These are phyloP conservation scores for Pontederia crassipes DNA, from an alignment of 176 grass and related monocot species.

Conservation along the genomic window DNA sequence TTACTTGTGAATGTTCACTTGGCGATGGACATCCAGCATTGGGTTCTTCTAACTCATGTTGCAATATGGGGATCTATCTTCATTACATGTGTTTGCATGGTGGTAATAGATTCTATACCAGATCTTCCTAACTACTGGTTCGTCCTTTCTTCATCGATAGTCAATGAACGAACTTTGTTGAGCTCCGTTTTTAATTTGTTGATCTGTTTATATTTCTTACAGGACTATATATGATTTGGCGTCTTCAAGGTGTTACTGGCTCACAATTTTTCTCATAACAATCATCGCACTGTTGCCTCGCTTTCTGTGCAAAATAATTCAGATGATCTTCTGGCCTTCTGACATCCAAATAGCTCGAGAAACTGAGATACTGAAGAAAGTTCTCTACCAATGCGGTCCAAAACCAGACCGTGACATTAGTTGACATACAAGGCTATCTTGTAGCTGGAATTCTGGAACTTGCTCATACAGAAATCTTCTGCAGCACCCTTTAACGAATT, in stretches of 20 bases:
- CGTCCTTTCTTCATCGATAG: slow-evolving; percentile 16
- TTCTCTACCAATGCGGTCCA: slow-evolving; percentile 41
- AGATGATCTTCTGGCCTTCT: slow-evolving; percentile 97
- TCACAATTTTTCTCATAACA: slow-evolving; percentile 83
- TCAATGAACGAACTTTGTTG: background rate
- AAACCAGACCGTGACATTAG: slow-evolving; percentile 50
- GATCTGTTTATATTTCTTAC: slow-evolving; percentile 23
- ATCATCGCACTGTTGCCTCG: slow-evolving; percentile 88
- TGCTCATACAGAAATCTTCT: too few species aligned
- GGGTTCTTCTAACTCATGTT: slow-evolving; percentile 92
- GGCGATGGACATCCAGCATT: slow-evolving; percentile 87
- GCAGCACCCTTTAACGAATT: too few species aligned
- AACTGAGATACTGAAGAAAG: slow-evolving; percentile 82
- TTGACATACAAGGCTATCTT: background rate
- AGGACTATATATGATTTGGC: slow-evolving; percentile 98
- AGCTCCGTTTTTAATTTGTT: background rate
- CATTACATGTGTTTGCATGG: slow-evolving; percentile 94
- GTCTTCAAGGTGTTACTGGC: slow-evolving; percentile 73
- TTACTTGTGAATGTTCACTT: slow-evolving; percentile 96
- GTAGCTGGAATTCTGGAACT: too few species aligned
- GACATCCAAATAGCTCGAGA: slow-evolving; percentile 99
- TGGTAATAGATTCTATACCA: slow-evolving; percentile 94
- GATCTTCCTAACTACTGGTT: slow-evolving; percentile 93
- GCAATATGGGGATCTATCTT: slow-evolving; percentile 94
- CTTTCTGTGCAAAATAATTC: slow-evolving; percentile 85